These are phyloP conservation scores for Phanerodontia chrysosporium DNA, from an alignment of 768 basidiomycete species.

Conservation along the genomic window DNA sequence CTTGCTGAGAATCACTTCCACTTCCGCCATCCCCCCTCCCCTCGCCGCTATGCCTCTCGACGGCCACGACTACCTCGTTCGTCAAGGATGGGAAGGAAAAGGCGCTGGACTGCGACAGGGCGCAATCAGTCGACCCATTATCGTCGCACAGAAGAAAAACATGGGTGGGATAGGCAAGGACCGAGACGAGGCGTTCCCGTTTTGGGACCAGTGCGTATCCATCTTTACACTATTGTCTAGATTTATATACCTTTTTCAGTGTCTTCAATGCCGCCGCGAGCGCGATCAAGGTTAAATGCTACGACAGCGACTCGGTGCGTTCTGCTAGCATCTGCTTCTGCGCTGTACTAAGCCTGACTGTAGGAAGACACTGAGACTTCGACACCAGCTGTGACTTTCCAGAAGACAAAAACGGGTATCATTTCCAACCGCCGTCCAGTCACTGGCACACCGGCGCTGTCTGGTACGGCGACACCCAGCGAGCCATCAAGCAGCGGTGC, in stretches of 20 bases:
- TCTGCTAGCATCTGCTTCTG: neutral
- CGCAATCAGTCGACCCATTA: slow-evolving; percentile 70
- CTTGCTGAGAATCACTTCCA: neutral
- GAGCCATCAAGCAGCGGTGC: slow-evolving; percentile 16
- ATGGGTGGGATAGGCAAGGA: slow-evolving; percentile 89
- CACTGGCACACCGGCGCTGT: slow-evolving; percentile 44
- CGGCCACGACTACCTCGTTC: slow-evolving; percentile 64
- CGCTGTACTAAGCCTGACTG: slow-evolving; percentile 6
- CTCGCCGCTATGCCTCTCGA: slow-evolving; percentile 57
- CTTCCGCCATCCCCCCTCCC: neutral
- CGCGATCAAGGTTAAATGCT: slow-evolving; percentile 70
- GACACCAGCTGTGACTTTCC: slow-evolving; percentile 25
- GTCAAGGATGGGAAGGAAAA: slow-evolving; percentile 86
- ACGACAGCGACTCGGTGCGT: slow-evolving; percentile 37
- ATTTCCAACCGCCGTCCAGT: slow-evolving; percentile 66
- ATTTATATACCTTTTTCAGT: slow-evolving; percentile 34
- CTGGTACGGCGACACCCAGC: slow-evolving; percentile 29
- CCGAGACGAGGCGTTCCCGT: slow-evolving; percentile 91
- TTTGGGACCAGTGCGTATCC: slow-evolving; percentile 90
- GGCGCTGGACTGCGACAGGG: slow-evolving; percentile 84
- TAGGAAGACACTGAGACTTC: slow-evolving; percentile 17
- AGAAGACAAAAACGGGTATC: slow-evolving; percentile 71
- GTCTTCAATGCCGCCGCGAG: slow-evolving; percentile 80
- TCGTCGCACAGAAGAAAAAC: slow-evolving; percentile 79
- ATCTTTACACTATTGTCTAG: neutral